Conservation (phyloP, 306 rosid species). For the Rosa chinensis region DNA sequence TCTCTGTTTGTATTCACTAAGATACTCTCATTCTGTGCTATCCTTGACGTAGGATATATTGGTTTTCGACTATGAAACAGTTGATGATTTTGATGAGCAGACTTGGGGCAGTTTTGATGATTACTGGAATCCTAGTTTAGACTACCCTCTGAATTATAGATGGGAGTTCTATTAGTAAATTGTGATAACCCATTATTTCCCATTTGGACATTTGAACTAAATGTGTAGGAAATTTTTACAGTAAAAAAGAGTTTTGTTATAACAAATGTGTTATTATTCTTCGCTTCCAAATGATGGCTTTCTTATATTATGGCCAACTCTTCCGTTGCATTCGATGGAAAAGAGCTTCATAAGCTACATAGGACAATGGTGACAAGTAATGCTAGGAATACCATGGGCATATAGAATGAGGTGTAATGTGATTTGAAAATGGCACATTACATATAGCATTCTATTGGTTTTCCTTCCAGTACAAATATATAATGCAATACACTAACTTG, state of each 20-base stretch:
- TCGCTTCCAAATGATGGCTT: background rate
- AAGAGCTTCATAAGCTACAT: no score
- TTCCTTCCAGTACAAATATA: no score
- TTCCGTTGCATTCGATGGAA: no score
- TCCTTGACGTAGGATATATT: constrained; percentile 55
- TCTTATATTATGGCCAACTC: no score
- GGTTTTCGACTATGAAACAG: constrained; percentile 60
- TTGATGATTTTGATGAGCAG: constrained; percentile 38
- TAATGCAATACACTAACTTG: constrained; percentile 10
- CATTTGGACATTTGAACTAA: background rate
- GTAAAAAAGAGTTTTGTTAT: background rate
- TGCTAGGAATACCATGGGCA: no score
- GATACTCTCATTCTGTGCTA: constrained; percentile 16
- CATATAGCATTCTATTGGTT: no score
- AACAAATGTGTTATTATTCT: background rate
- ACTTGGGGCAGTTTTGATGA: background rate
- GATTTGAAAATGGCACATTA: no score
- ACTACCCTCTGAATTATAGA: background rate
- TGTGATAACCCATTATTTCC: background rate
- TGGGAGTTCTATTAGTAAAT: background rate
- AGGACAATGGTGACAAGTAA: no score
- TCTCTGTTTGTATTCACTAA: constrained; percentile 7
- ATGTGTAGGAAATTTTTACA: constrained; percentile 23
- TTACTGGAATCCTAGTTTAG: background rate
- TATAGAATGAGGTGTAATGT: no score